Evolutionary conservation across 2,329 filamentous ascomycete genomes (phyloP), one percentile per base, ranked within the genome.

Genomic region (Aspergillus viridinutans): DNA sequence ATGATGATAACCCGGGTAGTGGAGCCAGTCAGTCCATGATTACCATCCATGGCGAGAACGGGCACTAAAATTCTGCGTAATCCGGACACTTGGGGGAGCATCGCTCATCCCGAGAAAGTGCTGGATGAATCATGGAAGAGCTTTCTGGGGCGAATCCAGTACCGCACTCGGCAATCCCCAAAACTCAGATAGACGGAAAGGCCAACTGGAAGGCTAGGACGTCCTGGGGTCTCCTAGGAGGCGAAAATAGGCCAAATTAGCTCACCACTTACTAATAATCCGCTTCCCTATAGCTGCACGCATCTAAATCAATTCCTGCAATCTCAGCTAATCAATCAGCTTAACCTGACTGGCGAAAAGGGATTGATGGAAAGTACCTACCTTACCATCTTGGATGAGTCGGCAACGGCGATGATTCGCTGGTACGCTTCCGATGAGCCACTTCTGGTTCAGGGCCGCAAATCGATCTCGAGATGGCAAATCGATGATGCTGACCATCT

Each of bases 41-140:
- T 25, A 45, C 21, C 21, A 29, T 12, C 9, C 28, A 52, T n/a
- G 35, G 42, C 49, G 50, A 53, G 45, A 40, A 53, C 42, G 17
- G 35, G 12, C 28, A 32, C 25, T 45, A 51, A 50, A 57, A 50
- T 43, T 47, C 14, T 35, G 32, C 50, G 43, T 42, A 49, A 53
- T 55, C 43, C 49, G 49, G 49, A 14, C 42, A 4, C 54, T 55
- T 32, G 48, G 26, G 23, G 25, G n/a, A 25, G 58, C 20, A 48
- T 50, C 52, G 51, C 21, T 50, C 38, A 48, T 40, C 23, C 50
- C 40, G 25, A 14, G 43, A 40, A 26, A 28, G 28, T 28, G 52
- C 38, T 57, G 52, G 54, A 9, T 53, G 52, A 25, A 38, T 47
- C 55, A 50, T 55, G 53, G 50, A 53, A 40, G 26, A 47, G 40